Conservation (phyloP, 208 protist species). For the Phytomonas francai region DNA sequence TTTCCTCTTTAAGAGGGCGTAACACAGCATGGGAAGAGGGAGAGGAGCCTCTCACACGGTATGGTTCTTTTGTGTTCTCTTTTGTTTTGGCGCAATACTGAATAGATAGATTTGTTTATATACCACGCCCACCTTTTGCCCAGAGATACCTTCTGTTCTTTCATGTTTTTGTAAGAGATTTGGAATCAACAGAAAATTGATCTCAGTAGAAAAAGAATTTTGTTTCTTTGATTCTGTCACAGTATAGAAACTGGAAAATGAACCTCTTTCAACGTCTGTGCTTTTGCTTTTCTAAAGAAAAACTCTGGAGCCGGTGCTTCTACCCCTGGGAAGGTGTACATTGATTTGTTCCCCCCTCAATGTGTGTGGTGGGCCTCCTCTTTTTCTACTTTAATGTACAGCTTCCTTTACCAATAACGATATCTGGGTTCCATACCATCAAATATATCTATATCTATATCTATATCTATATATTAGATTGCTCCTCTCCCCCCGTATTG, state of each 20-base stretch:
- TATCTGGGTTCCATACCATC: background rate
- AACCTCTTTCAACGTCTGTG: background rate
- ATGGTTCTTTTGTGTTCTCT: conserved; percentile 1
- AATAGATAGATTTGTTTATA: conserved; percentile 1
- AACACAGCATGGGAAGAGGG: too few species aligned
- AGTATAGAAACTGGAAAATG: conserved; percentile 4
- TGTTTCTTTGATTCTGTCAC: too few species aligned
- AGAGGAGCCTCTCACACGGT: too few species aligned
- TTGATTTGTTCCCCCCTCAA: background rate
- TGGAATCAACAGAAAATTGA: background rate
- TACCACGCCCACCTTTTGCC: background rate
- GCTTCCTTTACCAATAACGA: conserved; percentile 2
- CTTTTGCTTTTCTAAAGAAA: background rate
- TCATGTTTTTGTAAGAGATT: too few species aligned
- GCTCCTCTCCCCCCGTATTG: background rate
- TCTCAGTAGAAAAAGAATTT: too few species aligned
- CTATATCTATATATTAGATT: conserved; percentile 1
- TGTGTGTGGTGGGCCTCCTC: too few species aligned
- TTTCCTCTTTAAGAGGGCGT: too few species aligned
- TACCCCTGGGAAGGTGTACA: background rate
- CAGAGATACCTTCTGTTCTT: background rate
- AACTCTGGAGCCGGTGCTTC: background rate
- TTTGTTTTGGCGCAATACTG: background rate
- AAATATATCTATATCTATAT: background rate
- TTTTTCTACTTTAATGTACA: conserved; percentile 2